These are phyloP conservation scores for Daldinia loculata DNA, from an alignment of 495 filamentous ascomycete genomes.

Conservation along the genomic window DNA sequence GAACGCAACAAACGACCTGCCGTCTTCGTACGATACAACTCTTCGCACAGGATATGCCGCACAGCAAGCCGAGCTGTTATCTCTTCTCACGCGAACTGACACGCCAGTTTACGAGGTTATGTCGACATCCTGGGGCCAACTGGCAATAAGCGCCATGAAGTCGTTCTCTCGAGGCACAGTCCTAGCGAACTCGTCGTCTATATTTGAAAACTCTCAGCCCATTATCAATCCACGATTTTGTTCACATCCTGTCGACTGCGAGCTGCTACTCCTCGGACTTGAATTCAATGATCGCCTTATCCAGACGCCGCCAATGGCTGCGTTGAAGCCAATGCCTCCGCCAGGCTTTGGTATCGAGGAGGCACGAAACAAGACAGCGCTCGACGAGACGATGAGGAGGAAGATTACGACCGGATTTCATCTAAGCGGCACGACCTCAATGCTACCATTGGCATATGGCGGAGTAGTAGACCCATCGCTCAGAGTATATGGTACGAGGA, in stretches of 20 bases:
- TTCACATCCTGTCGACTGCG: constrained; percentile 54
- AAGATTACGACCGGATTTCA: constrained; percentile 48
- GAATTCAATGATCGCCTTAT: constrained; percentile 49
- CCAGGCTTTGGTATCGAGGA: constrained; percentile 40
- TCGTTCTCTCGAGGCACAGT: constrained; percentile 41
- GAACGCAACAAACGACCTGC: constrained; percentile 41
- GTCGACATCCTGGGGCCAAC: constrained; percentile 52
- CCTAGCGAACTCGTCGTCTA: constrained; percentile 34
- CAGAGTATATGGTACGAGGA: constrained; percentile 61
- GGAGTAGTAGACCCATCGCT: constrained; percentile 62
- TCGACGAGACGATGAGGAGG: constrained; percentile 36
- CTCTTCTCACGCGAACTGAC: constrained; percentile 48
- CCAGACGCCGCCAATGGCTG: constrained; percentile 46
- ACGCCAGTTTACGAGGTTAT: constrained; percentile 52
- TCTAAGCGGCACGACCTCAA: constrained; percentile 49
- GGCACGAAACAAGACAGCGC: constrained; percentile 38
- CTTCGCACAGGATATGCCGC: constrained; percentile 52
- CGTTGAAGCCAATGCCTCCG: constrained; percentile 42
- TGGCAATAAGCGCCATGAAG: constrained; percentile 43
- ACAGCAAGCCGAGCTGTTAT: constrained; percentile 47
- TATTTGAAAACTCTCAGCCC: constrained; percentile 39
- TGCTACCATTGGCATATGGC: constrained; percentile 48
- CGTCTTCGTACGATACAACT: constrained; percentile 47
- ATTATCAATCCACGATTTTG: constrained; percentile 49
- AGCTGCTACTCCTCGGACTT: constrained; percentile 51